phyloP scores from a whole-genome alignment of 805 yeast genomes.

The Nakazawaea ernobii region DNA sequence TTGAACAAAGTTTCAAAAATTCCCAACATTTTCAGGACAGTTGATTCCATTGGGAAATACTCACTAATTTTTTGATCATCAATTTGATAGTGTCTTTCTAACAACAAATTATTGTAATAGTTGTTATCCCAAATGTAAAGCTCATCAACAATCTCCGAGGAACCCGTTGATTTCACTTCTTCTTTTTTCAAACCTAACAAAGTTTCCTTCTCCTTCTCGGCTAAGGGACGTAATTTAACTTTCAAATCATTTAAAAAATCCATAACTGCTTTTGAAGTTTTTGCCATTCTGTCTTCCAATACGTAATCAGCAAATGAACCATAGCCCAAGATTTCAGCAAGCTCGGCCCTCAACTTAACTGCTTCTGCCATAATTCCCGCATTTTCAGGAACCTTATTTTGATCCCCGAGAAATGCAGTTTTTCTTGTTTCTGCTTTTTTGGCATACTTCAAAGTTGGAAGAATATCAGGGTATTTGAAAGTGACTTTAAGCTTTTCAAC shows the following conservation, averaged over 20 bases:
- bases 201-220: conserved; percentile 42
- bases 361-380: conserved; percentile 55
- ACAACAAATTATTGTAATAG: conserved; percentile 57
- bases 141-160: conserved; percentile 30
- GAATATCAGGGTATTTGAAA: conserved; percentile 73
- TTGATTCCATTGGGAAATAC: conserved; percentile 68
- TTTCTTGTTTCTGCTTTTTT: conserved; percentile 58
- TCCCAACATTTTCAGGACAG: conserved; percentile 62
- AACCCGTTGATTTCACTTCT: conserved; percentile 41
- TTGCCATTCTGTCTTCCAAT: conserved; percentile 79
- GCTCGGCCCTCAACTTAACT: conserved; percentile 52
- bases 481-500: conserved; percentile 52
- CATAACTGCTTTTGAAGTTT: conserved; percentile 53
- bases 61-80: conserved; percentile 69
- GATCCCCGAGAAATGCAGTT: conserved; percentile 59
- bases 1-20: conserved; percentile 68
- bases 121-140: conserved; percentile 65
- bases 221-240: conserved; percentile 53
- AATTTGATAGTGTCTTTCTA: conserved; percentile 65
- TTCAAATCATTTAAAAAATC: conserved; percentile 59
- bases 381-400: conserved; percentile 61
- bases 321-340: conserved; percentile 64
- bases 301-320: conserved; percentile 62
- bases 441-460: conserved; percentile 76
- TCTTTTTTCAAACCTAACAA: conserved; percentile 47